A percentile compares a stretch with the other conserved stretches of the same genome.
Evolutionary conservation across 148 eudicot species (phyloP).

Genomic region (Nyssa sinensis): DNA sequence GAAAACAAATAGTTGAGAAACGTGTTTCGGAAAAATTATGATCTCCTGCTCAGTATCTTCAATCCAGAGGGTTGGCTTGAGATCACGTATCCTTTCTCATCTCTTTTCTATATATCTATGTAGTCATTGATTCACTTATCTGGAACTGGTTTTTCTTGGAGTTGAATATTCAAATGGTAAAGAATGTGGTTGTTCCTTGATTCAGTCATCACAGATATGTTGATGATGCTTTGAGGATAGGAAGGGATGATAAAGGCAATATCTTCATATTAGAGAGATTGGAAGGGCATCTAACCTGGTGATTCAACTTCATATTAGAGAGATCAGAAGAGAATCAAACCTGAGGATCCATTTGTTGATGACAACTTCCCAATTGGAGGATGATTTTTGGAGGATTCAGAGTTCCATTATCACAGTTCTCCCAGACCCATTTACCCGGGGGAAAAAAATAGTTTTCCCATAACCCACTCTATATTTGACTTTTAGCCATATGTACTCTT

Average conservation of each 20-base stretch:
- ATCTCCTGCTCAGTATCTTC: constrained; percentile 69
- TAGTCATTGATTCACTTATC: neutral
- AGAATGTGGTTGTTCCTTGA: constrained; percentile 29
- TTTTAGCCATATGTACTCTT: neutral
- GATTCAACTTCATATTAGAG: constrained; percentile 48
- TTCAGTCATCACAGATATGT: constrained; percentile 50
- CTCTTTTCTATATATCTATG: neutral
- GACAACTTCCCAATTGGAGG: too few species aligned
- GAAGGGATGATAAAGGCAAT: constrained; percentile 83
- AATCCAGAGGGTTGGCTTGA: constrained; percentile 96
- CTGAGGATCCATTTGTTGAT: neutral
- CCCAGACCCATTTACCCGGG: too few species aligned
- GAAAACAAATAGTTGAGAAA: constrained; percentile 58
- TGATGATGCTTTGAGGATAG: constrained; percentile 71
- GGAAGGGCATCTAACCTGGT: too few species aligned
- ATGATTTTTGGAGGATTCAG: neutral
- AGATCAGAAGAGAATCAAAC: constrained; percentile 1
- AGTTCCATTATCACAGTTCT: too few species aligned
- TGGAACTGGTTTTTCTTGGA: neutral
- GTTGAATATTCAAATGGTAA: neutral
- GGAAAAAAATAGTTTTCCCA: too few species aligned
- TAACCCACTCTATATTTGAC: too few species aligned
- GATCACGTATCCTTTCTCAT: constrained; percentile 69
- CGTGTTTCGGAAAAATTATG: constrained; percentile 73
- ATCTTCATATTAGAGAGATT: constrained; percentile 72